A percentile compares a stretch with the other conserved stretches of the same genome.
Evolutionary conservation across 1,284 basidiomycete genomes (phyloP).

Genomic region (Vanrija sp.): DNA sequence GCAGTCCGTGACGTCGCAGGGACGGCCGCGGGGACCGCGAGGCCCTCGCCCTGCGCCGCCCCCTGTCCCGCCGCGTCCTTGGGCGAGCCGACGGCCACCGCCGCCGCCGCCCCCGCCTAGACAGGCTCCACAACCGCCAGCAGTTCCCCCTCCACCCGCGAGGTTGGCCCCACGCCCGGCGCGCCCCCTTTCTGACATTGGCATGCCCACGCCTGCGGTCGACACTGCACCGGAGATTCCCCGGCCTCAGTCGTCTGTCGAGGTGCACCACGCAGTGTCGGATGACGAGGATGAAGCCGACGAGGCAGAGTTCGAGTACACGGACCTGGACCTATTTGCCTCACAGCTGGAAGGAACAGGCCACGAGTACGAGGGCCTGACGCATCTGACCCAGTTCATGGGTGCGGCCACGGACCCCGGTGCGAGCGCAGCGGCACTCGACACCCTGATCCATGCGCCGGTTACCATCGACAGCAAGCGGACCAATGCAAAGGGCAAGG

Average conservation of each 20-base stretch:
- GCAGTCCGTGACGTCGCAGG: not conserved
- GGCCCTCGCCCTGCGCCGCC: constrained; percentile 19
- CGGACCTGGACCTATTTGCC: constrained; percentile 61
- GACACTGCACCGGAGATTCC: not conserved
- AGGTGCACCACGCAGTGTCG: not conserved
- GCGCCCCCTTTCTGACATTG: constrained; percentile 6
- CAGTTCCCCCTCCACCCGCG: no score
- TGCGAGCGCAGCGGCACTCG: constrained; percentile 38
- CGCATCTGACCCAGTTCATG: constrained; percentile 61
- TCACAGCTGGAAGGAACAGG: constrained; percentile 55
- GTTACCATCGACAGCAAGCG: constrained; percentile 65
- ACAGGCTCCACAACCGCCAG: not conserved
- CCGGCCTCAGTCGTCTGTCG: not conserved
- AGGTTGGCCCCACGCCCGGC: no score
- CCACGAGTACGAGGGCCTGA: constrained; percentile 58
- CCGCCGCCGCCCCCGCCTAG: not conserved
- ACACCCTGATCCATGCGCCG: constrained; percentile 56
- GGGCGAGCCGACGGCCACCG: constrained; percentile 3
- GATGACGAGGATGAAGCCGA: not conserved
- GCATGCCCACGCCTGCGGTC: constrained; percentile 3
- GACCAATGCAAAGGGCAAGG: constrained; percentile 63
- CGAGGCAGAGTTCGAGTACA: constrained; percentile 28
- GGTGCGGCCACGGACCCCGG: constrained; percentile 53
- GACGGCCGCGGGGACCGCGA: constrained; percentile 20
- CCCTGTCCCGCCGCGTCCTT: constrained; percentile 29